These are phyloP conservation scores for Laburnicola sp. DNA, from an alignment of 2,329 filamentous ascomycete genomes.

Conservation along the genomic window DNA sequence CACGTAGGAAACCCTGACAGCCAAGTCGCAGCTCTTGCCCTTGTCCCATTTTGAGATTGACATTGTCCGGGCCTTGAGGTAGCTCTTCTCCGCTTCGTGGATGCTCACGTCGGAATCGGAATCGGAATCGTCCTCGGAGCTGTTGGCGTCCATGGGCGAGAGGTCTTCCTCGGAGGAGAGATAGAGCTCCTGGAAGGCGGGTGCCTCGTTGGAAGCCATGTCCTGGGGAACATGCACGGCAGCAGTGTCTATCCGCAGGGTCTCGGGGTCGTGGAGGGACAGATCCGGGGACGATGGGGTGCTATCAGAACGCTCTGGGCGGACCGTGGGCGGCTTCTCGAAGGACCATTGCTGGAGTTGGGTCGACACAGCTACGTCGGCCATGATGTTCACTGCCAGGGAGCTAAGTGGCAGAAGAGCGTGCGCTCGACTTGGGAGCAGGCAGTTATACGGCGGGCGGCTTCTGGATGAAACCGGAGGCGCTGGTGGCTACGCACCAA, in stretches of 20 bases:
- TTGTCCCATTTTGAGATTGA: slow-evolving; percentile 39
- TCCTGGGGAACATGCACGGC: slow-evolving; percentile 18
- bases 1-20: slow-evolving; percentile 43
- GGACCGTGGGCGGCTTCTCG: slow-evolving; percentile 35
- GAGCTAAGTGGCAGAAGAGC: slow-evolving; percentile 2
- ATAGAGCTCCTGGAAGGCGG: slow-evolving; percentile 42
- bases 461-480: slow-evolving; percentile 33
- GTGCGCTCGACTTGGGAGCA: slow-evolving; percentile 4
- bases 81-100: slow-evolving; percentile 33
- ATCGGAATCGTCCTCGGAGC: slow-evolving; percentile 31
- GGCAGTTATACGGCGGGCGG: slow-evolving; percentile 23
- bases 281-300: slow-evolving; percentile 42
- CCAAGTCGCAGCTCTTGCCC: slow-evolving; percentile 42
- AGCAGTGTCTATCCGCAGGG: slow-evolving; percentile 38
- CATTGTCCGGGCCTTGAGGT: slow-evolving; percentile 36
- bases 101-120: slow-evolving; percentile 40
- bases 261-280: slow-evolving; percentile 40
- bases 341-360: slow-evolving; percentile 46
- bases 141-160: slow-evolving; percentile 39
- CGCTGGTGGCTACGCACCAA: slow-evolving; percentile 33
- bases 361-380: slow-evolving; percentile 34
- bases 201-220: slow-evolving; percentile 26
- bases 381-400: slow-evolving; percentile 27
- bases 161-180: slow-evolving; percentile 46
- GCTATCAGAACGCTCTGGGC: slow-evolving; percentile 35